These are phyloP conservation scores for Saccharomyces mikatae DNA, from an alignment of 805 yeast species.

Conservation along the genomic window DNA sequence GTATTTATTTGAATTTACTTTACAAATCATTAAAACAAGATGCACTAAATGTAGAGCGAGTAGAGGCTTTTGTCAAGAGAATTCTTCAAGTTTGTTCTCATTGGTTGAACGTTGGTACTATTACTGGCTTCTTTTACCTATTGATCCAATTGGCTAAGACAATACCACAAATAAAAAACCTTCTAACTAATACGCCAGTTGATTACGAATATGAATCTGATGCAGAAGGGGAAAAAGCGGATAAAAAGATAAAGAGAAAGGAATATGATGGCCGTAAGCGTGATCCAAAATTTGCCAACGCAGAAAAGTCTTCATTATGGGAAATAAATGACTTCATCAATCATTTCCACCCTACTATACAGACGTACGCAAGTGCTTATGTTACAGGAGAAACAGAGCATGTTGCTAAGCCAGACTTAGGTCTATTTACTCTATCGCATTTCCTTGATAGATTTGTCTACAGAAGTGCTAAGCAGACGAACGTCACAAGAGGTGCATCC, in stretches of 20 bases:
- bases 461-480: conserved; percentile 78
- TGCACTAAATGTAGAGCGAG: conserved; percentile 46
- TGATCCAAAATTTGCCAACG: conserved; percentile 89
- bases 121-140: conserved; percentile 73
- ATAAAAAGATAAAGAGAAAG: conserved; percentile 6
- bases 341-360: conserved; percentile 90
- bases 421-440: conserved; percentile 77
- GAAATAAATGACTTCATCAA: conserved; percentile 64
- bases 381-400: conserved; percentile 37
- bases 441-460: conserved; percentile 94
- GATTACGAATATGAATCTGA: conserved; percentile 44
- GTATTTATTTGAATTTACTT: conserved; percentile 78
- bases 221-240: conserved; percentile 36
- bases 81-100: conserved; percentile 74
- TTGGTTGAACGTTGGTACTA: conserved; percentile 84
- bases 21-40: conserved; percentile 79
- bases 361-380: conserved; percentile 65
- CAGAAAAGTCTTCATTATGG: conserved; percentile 77
- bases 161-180: conserved; percentile 58
- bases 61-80: conserved; percentile 85
- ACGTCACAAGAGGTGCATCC: conserved; percentile 71
- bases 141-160: conserved; percentile 58
- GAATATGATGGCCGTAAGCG: conserved; percentile 78
- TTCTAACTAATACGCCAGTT: conserved; percentile 47
- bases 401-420: conserved; percentile 76